Conservation (phyloP, 208 protist genomes). For the Leishmania arabica region DNA sequence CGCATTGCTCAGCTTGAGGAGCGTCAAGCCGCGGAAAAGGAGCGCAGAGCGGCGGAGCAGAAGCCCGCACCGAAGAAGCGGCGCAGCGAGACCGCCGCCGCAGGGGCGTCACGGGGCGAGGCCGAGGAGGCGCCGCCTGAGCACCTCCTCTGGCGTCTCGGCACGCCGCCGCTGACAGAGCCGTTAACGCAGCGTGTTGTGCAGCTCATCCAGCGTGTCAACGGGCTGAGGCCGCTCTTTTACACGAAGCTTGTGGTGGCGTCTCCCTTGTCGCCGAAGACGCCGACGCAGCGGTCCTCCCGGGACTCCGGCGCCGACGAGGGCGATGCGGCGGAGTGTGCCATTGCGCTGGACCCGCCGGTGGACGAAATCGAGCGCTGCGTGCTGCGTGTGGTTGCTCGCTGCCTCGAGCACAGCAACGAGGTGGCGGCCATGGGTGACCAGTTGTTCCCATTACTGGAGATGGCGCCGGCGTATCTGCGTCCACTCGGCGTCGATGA, state of each 20-base stretch:
- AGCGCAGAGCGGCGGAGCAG: conserved; percentile 16
- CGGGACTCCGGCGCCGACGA: not conserved
- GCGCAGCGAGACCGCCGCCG: conserved; percentile 5
- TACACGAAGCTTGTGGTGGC: conserved; percentile 64
- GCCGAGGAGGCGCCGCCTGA: conserved; percentile 15
- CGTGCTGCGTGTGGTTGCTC: conserved; percentile 70
- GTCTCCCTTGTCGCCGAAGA: not conserved
- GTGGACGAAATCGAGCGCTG: conserved; percentile 65
- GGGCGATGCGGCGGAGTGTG: conserved; percentile 26
- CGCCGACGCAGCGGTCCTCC: not conserved
- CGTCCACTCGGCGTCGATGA: conserved; percentile 51
- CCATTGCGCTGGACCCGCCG: conserved; percentile 67
- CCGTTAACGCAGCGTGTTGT: conserved; percentile 79
- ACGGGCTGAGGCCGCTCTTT: conserved; percentile 86
- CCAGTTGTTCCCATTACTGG: conserved; percentile 91
- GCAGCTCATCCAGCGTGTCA: conserved; percentile 65
- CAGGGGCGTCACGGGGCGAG: conserved; percentile 15
- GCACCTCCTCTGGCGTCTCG: conserved; percentile 68
- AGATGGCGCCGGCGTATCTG: conserved; percentile 58
- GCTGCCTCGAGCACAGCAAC: conserved; percentile 81
- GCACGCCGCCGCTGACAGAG: conserved; percentile 41
- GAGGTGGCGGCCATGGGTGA: conserved; percentile 86
- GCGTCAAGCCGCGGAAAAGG: conserved; percentile 11
- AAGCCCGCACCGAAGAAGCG: conserved; percentile 31
- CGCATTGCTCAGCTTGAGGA: conserved; percentile 34